Evolutionary conservation across 2,329 filamentous ascomycete species (phyloP).

Genomic region (Fusarium sp.): DNA sequence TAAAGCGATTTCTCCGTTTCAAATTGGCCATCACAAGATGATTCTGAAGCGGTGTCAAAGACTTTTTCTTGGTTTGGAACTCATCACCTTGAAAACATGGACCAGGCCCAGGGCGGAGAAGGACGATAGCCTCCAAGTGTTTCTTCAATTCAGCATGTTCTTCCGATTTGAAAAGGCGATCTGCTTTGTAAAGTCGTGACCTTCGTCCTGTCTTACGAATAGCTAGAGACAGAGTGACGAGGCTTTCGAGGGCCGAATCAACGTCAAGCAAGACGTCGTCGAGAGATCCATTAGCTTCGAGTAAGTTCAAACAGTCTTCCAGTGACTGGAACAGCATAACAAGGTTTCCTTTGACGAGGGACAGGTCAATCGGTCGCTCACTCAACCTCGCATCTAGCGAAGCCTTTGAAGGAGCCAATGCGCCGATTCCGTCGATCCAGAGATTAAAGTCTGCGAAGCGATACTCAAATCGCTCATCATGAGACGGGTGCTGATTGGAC

Average conservation of each 20-base stretch:
- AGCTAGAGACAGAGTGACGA: neutral
- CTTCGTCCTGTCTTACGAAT: neutral
- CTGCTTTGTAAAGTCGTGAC: neutral
- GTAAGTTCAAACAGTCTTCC: rapidly evolving
- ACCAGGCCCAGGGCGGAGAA: neutral
- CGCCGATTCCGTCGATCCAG: neutral
- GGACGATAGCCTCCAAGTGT: rapidly evolving
- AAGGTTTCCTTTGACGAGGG: neutral
- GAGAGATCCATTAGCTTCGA: rapidly evolving
- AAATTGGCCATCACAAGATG: neutral
- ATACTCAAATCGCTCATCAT: neutral
- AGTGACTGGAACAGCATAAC: neutral
- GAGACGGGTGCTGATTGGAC: neutral
- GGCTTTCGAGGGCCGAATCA: neutral
- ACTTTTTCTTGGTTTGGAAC: rapidly evolving
- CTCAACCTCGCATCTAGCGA: neutral
- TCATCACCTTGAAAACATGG: rapidly evolving
- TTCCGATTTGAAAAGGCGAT: neutral
- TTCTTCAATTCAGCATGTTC: neutral
- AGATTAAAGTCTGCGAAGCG: neutral
- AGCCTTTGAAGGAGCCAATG: neutral
- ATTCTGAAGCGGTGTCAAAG: neutral
- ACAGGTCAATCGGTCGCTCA: neutral
- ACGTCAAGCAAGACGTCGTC: neutral
- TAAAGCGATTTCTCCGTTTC: neutral